Evolutionary conservation across 768 basidiomycete genomes (phyloP), one percentile per base, ranked within the genome.

Genomic region (Hypholoma sublateritium): DNA sequence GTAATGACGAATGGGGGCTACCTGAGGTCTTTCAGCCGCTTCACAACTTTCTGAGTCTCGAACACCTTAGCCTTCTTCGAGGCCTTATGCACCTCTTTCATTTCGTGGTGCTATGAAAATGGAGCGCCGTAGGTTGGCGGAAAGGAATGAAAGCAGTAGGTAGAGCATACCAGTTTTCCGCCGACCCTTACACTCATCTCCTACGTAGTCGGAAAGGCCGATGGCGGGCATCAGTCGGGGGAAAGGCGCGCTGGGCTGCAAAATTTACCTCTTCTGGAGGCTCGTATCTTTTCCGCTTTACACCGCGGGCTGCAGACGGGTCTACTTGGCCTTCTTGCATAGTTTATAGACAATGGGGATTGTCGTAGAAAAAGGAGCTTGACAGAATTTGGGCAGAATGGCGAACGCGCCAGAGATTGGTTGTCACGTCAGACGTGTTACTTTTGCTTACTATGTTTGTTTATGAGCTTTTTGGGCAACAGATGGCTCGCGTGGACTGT

Each of bases 1-100:
- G 22, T 45, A n/a, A n/a, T 9, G 6, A 19, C 7, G 37, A 44
- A 50, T 36, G 13, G 37, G 14, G 54, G 75, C 50, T 59, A 90
- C 90, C 88, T 75, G 25, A 87, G 69, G 22, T 77, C 79, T 69
- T 90, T 93, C 25, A 95, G 73, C 70, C 83, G 86, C 77, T 93
- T 95, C 56, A 94, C 80, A n/a, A 88, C 71, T 67, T 88, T 89
- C 69, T 88, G 90, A 0, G 82, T 83, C 73, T 96, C 94, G 59
- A 91, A 90, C 0, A 81, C 73, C 67, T 85, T 91, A 9, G 89
- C 88, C 65, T 88, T 91, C 75, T 93, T 95, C 25, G 88, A 83
- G 4, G 87, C 82, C 63, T 89, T 89, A 60, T 81, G 80, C 8
- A 90, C 80, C 61, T 89, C 87, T 67, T 83, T 88, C 49, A 89